These are phyloP conservation scores for Lactarius trivialis DNA, from an alignment of 768 basidiomycete genomes.

Conservation along the genomic window DNA sequence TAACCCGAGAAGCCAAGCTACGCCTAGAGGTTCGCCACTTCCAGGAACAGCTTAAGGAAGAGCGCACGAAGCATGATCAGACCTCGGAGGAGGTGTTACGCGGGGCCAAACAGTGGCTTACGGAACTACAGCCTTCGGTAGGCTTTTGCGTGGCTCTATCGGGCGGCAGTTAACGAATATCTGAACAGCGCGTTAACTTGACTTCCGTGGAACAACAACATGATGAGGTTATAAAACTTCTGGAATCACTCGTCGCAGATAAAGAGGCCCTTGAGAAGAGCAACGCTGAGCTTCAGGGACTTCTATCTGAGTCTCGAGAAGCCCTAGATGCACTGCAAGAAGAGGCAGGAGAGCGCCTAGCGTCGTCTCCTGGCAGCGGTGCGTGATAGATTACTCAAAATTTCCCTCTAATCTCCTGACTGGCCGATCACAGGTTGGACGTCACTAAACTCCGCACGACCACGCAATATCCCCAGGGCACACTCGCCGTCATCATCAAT, in stretches of 20 bases:
- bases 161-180: not conserved
- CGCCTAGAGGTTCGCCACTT: constrained; percentile 60
- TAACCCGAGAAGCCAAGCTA: constrained; percentile 49
- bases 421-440: constrained; percentile 20
- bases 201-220: constrained; percentile 43
- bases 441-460: not conserved
- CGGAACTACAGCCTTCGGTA: constrained; percentile 54
- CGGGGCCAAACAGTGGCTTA: constrained; percentile 58
- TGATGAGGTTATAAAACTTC: constrained; percentile 55
- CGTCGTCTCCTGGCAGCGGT: constrained; percentile 23
- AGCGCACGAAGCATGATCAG: constrained; percentile 52
- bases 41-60: constrained; percentile 55
- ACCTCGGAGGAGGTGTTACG: constrained; percentile 60
- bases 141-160: constrained; percentile 23
- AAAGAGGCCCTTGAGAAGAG: constrained; percentile 80
- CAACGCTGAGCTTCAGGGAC: constrained; percentile 68
- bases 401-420: constrained; percentile 1
- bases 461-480: not conserved
- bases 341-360: constrained; percentile 66
- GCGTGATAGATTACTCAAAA: constrained; percentile 20
- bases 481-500: not conserved
- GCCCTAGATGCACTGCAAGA: constrained; percentile 62
- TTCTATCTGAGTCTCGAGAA: constrained; percentile 72
- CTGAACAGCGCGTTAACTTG: constrained; percentile 33
- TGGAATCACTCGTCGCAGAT: constrained; percentile 81